phyloP scores from a whole-genome alignment of 1,284 basidiomycete species.

The Nidula niveotomentosa region DNA sequence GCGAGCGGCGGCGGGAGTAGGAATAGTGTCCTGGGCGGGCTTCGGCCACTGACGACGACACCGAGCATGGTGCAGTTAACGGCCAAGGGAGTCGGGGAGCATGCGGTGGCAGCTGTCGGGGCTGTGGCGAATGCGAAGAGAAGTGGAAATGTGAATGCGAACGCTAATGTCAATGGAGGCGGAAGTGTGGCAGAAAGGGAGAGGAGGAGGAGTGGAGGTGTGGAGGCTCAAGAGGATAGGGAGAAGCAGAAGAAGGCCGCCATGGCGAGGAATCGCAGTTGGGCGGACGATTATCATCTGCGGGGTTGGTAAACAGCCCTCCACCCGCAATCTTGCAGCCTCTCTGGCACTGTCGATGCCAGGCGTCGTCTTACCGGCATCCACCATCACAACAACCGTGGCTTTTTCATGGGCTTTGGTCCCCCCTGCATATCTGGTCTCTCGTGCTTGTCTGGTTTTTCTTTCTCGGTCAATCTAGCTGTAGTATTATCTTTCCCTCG shows the following conservation, averaged over 20 bases:
- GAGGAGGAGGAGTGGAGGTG: conserved; percentile 31
- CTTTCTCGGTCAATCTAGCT: too few relatives aligned
- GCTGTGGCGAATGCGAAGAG: conserved; percentile 4
- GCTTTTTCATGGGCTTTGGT: too few relatives aligned
- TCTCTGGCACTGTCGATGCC: not conserved
- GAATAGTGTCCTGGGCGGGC: conserved; percentile 19
- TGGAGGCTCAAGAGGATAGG: conserved; percentile 27
- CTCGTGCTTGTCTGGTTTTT: too few relatives aligned
- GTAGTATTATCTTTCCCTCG: too few relatives aligned
- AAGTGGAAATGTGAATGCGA: conserved; percentile 7
- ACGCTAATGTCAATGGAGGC: not conserved
- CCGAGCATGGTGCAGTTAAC: conserved; percentile 37
- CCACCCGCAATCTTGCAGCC: too few relatives aligned
- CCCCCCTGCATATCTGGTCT: too few relatives aligned
- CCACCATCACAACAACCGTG: too few relatives aligned
- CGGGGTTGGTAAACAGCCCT: conserved; percentile 51
- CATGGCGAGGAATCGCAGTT: conserved; percentile 63
- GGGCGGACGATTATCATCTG: conserved; percentile 68
- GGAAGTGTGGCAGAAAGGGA: conserved; percentile 25
- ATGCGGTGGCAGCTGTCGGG: too few relatives aligned
- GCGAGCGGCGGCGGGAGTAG: conserved; percentile 33
- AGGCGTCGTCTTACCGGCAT: not conserved
- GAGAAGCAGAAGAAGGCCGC: conserved; percentile 35
- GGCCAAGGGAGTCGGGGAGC: conserved; percentile 26
- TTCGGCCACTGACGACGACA: conserved; percentile 41